These are phyloP conservation scores for Curvularia verruculosa DNA, from an alignment of 2,329 filamentous ascomycete genomes.

Conservation along the genomic window DNA sequence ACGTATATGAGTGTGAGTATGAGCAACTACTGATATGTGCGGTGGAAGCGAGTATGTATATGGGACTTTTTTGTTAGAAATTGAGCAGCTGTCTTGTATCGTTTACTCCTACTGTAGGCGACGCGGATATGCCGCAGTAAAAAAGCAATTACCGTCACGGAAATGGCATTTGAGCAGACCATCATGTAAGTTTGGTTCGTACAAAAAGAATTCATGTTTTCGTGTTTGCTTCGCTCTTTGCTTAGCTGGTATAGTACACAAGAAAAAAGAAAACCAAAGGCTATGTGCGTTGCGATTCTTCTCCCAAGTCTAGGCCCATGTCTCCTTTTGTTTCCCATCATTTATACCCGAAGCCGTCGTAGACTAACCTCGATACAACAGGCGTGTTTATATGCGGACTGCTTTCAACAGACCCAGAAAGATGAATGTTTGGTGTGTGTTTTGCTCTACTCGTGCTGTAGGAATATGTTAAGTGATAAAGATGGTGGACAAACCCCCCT, in stretches of 20 bases:
- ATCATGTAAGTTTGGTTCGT: no score
- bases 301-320: neutral
- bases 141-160: no score
- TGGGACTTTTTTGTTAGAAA: no score
- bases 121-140: no score
- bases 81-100: no score
- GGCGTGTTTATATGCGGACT: neutral
- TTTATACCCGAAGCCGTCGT: neutral
- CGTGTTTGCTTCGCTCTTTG: neutral
- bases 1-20: no score
- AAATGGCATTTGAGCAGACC: no score
- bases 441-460: neutral
- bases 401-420: neutral
- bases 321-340: neutral
- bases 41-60: no score
- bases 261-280: neutral
- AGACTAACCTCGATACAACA: neutral
- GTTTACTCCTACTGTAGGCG: no score
- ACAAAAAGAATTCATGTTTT: neutral
- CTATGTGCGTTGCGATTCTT: neutral
- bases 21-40: no score
- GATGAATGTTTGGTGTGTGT: neutral
- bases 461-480: neutral
- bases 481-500: neutral
- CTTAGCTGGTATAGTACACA: slow-evolving; percentile 13